Conservation (phyloP, 495 filamentous ascomycete species). For the Delitschia confertaspora region DNA sequence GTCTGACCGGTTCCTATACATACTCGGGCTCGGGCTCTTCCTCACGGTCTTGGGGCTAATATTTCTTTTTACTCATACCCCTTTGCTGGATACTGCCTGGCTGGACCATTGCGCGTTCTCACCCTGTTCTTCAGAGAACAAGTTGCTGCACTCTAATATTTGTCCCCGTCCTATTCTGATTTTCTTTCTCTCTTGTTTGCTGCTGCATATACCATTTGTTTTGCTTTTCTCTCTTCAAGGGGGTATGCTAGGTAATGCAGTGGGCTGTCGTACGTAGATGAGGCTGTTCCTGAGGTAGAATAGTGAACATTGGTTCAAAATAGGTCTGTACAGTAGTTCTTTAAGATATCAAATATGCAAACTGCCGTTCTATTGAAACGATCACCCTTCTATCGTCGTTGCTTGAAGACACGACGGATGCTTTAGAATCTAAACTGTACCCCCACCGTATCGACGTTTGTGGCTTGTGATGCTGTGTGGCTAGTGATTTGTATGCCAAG, state of each 20-base stretch:
- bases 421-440: too few species aligned
- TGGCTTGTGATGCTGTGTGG: neutral
- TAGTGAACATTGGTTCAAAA: too few species aligned
- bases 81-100: constrained; percentile 17
- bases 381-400: too few species aligned
- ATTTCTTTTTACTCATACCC: constrained; percentile 23
- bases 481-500: constrained; percentile 8
- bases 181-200: constrained; percentile 1
- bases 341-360: too few species aligned
- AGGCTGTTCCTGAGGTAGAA: too few species aligned
- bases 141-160: constrained; percentile 2
- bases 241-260: neutral
- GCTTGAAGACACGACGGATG: too few species aligned
- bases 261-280: too few species aligned
- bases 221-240: neutral
- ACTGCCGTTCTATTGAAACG: too few species aligned
- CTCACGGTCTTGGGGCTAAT: constrained; percentile 21
- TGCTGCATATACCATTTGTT: constrained; percentile 24
- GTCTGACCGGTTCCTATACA: constrained; percentile 16
- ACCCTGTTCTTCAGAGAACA: constrained; percentile 1
- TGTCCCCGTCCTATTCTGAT: constrained; percentile 8
- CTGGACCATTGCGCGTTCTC: constrained; percentile 24
- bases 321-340: too few species aligned
- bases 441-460: too few species aligned
- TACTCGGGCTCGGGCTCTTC: constrained; percentile 25